Evolutionary conservation across 805 yeast genomes (phyloP), one percentile per base, ranked within the genome.

Genomic region (Lachancea meyersii): DNA sequence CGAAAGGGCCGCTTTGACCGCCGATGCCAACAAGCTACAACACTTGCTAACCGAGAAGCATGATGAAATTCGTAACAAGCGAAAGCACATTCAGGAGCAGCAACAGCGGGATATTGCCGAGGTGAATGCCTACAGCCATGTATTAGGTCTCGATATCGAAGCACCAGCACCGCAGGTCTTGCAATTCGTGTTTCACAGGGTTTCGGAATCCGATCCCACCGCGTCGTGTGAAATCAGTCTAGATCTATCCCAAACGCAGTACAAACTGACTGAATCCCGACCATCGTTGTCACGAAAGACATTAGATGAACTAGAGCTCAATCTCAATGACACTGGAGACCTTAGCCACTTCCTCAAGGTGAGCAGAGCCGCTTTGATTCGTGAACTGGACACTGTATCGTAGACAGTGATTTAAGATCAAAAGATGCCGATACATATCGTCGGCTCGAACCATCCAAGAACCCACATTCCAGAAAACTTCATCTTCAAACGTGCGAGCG

Each of bases 131-230:
- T 77, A 72, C 59, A 84, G 80, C 47, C 58, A 65, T 30, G 61
- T 76, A 38, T 61, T 79, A 34, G 86, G 87, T 1, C 54, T 81
- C 43, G 63, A 64, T 27, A 70, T 81, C 16, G 77, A 74, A 42
- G 79, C 78, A 3, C 58, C 75, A 1, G 59, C 63, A 16, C 71
- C 69, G 6, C 76, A 73, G 41, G 49, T 69, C 26, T 54, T 81
- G 34, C 62, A 60, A 44, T 76, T 81, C 51, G 60, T 65, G 2
- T 80, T 80, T 52, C 13, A 20, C 11, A 26, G 35, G 5, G 63
- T 79, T 14, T 76, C 74, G 47, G 64, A 72, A 14, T 57, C 63
- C 26, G 62, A 76, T 38, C 55, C 66, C 33, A 65, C 65, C 30
- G 59, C 61, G 28, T 70, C 70, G 49, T 75, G 69, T 46, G 55